Percentiles rank a stretch among this genome's conserved stretches.
Conservation (phyloP, 1,284 basidiomycete species). For the Austropuccinia psidii region DNA sequence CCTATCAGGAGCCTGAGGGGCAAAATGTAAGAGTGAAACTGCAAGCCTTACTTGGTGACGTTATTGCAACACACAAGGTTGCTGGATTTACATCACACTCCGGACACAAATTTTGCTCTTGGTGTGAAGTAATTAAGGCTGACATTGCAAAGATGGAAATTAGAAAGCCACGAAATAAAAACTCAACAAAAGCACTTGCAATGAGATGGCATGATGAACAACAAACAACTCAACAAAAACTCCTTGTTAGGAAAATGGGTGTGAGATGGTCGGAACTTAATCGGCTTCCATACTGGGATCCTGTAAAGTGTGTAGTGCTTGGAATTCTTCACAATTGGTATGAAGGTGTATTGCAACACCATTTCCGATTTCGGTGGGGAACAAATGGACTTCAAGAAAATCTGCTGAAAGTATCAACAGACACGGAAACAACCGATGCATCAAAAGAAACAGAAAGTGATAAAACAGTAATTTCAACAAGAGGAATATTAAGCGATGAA, state of each 20-base stretch:
- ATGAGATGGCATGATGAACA: not conserved
- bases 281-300: constrained; percentile 30
- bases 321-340: constrained; percentile 25
- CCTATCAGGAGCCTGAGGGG: not conserved
- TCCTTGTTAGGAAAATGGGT: not conserved
- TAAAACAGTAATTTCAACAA: no score
- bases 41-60: not conserved
- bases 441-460: not conserved
- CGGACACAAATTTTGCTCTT: not conserved
- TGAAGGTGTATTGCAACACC: constrained; percentile 13
- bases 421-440: not conserved
- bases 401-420: not conserved
- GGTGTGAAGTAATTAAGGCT: not conserved
- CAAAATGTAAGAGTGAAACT: not conserved
- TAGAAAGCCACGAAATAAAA: not conserved
- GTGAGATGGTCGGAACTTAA: constrained; percentile 19
- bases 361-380: constrained; percentile 5
- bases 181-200: not conserved
- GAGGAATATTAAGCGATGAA: no score
- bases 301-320: not conserved
- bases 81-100: constrained; percentile 7
- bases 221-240: not conserved
- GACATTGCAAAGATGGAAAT: not conserved
- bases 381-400: not conserved
- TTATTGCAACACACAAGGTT: constrained; percentile 10